Base-by-base conservation (phyloP, 495 filamentous ascomycete genomes). In the Aspergillus nidulans region DNA sequence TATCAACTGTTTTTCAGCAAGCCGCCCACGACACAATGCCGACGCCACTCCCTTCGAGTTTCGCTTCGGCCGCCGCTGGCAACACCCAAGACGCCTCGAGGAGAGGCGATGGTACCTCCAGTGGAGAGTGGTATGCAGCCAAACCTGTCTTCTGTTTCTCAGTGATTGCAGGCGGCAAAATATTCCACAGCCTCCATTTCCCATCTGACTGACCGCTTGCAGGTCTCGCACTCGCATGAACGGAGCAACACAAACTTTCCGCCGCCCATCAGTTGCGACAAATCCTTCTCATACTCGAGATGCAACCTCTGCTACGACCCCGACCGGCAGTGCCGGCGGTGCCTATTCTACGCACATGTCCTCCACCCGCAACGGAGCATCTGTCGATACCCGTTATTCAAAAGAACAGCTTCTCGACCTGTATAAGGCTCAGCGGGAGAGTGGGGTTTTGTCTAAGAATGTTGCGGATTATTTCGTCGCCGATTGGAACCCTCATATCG, bases 171-270 rank as follows among this genome's bases (percentile, higher is more conserved):
- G 9, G 23, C 6, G 5, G n/a, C 41, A 6, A 20, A 10, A 23
- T 24, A 9, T 32, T 19, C 53, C 53, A 24, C 16, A 42, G 28
- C 39, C 23, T 48, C 13, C 49, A n/a, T 56, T 50, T 49, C 49
- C 12, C 20, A 24, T 23, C 1, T 16, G 6, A 39, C 63, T 69
- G 65, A 68, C 64, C 55, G 18, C 20, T 26, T 65, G 20, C 49
- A 87, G 85, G 83, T 71, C 83, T 65, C 84, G 84, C 65, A 69
- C 76, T 62, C 82, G 84, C 69, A 79, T 85, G 49, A 94, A 94
- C 67, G 90, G 89, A 69, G 81, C 82, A 54, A 92, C 89, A 39
- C 82, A 91, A 53, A 95, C 91, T 55, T 91, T 95, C 69, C 89
- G 91, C 53, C 86, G 91, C 56, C 77, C 88, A 21, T 94, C 91